Percentiles rank a stretch among this genome's conserved stretches.
phyloP scores from a whole-genome alignment of 2,329 filamentous ascomycete species.

The Scedosporium minutisporum region DNA sequence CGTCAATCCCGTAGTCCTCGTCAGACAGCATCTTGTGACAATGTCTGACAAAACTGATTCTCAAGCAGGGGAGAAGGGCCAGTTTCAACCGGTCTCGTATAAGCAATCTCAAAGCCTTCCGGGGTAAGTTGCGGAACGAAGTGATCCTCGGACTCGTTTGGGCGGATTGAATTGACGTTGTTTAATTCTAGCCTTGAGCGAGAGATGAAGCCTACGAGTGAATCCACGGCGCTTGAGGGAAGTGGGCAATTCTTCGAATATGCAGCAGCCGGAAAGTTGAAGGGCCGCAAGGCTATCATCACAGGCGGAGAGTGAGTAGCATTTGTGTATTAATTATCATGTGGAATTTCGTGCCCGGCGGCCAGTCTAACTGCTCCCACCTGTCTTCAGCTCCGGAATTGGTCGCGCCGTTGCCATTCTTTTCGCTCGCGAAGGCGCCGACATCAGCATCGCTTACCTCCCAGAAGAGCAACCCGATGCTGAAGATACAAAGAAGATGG shows the following conservation, averaged over 20 bases:
- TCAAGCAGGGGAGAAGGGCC: conserved; percentile 15
- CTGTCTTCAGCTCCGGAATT: conserved; percentile 51
- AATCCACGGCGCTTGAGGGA: conserved; percentile 30
- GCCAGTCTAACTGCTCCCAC: not conserved
- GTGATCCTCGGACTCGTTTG: not conserved
- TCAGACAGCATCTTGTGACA: not conserved
- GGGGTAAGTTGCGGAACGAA: conserved; percentile 17
- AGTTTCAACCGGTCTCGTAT: conserved; percentile 24
- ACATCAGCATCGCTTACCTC: conserved; percentile 63
- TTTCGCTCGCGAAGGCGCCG: conserved; percentile 73
- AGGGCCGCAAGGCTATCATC: conserved; percentile 40
- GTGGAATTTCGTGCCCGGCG: not conserved
- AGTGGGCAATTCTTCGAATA: conserved; percentile 27
- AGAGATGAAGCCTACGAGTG: conserved; percentile 27
- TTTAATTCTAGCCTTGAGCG: conserved; percentile 22
- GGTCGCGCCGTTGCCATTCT: conserved; percentile 66
- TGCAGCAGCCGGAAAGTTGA: conserved; percentile 36
- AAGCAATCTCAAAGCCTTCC: conserved; percentile 27
- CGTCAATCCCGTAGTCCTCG: too few relatives aligned
- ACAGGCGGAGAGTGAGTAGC: conserved; percentile 44
- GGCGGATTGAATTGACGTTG: not conserved
- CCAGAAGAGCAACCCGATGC: conserved; percentile 70
- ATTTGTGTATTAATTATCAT: not conserved
- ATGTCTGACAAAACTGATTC: not conserved
- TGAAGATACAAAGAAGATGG: conserved; percentile 59